Conservation (phyloP, 225 moss, liverwort and hornwort genomes). For the Polytrichum commune region DNA sequence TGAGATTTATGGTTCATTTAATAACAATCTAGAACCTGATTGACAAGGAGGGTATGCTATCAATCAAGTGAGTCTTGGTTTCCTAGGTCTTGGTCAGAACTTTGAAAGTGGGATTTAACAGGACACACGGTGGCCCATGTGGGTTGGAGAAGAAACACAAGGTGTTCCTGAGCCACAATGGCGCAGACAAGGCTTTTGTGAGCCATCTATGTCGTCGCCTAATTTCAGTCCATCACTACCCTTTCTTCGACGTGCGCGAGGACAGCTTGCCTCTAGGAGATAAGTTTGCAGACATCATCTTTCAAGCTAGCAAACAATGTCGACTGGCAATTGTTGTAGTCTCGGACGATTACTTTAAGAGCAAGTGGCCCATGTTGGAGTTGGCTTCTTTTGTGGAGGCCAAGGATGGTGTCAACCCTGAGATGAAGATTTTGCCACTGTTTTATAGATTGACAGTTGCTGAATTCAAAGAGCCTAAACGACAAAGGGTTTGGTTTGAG, state of each 20-base stretch:
- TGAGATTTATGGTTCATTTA: too few species aligned
- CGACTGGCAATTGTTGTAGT: conserved; percentile 15
- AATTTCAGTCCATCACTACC: background rate
- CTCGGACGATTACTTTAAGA: conserved; percentile 2
- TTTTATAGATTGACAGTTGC: conserved; percentile 8
- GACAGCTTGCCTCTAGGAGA: conserved; percentile 3
- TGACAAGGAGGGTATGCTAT: too few species aligned
- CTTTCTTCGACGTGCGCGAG: conserved; percentile 8
- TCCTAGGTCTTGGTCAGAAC: too few species aligned
- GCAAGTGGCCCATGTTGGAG: conserved; percentile 8
- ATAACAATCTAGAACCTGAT: too few species aligned
- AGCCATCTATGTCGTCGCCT: background rate
- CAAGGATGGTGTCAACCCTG: background rate
- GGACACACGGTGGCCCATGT: too few species aligned
- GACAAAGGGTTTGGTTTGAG: background rate
- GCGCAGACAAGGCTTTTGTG: conserved; percentile 6
- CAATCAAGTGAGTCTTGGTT: too few species aligned
- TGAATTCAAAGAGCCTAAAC: background rate
- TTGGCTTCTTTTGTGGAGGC: background rate
- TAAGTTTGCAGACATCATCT: background rate
- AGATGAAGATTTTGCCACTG: background rate
- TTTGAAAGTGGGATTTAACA: too few species aligned
- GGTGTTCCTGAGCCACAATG: conserved; percentile 10
- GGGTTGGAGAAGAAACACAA: conserved; percentile 1
- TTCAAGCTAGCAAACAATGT: conserved; percentile 2